Evolutionary conservation across 1,139 yeast genomes (phyloP), one percentile per base, ranked within the genome.

Genomic region (Yamadazyma triangularis): DNA sequence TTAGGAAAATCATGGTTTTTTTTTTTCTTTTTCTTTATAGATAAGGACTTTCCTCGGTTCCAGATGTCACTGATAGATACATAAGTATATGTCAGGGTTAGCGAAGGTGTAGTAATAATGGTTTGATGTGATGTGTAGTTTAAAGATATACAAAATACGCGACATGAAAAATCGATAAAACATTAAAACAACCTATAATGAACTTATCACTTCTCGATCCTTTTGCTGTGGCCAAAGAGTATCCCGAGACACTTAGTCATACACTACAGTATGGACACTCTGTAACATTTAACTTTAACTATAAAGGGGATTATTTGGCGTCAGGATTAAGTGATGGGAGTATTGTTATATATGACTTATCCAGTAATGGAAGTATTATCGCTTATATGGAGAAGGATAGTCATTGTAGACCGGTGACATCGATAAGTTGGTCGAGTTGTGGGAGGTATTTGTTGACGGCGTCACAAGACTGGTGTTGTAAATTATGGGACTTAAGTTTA

Each of bases 181-280:
- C n/a, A n/a, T n/a, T n/a, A n/a, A n/a, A n/a, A n/a, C n/a, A n/a
- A n/a, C n/a, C n/a, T n/a, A n/a, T n/a, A n/a, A 83, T 85, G 95
- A 89, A 89, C 56, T 68, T 87, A 30, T 72, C 94, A n/a, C 67
- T 89, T 14, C 77, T 86, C 44, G 97, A 89, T 56, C 97, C 97
- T 3, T 87, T 88, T 54, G 79, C 94, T 4, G 88, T 89, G 23
- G 82, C 95, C 10, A 89, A 87, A 50, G 98, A 89, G 51, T 89
- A 77, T 48, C 98, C 98, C 0, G 96, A 89, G 43, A 72, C 83
- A 2, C 70, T 87, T 15, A 73, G 84, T 2, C 77, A 76, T 38
- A 77, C 89, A 0, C 60, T 87, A 29, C 61, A 52, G 23, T 67
- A 72, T 55, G 87, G 93, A 0, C 89, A 82, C 44, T 75, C 95